Percentiles rank a stretch among this genome's conserved stretches.
phyloP scores from a whole-genome alignment of 2,329 filamentous ascomycete species.

The Clarireedia hainanense region DNA sequence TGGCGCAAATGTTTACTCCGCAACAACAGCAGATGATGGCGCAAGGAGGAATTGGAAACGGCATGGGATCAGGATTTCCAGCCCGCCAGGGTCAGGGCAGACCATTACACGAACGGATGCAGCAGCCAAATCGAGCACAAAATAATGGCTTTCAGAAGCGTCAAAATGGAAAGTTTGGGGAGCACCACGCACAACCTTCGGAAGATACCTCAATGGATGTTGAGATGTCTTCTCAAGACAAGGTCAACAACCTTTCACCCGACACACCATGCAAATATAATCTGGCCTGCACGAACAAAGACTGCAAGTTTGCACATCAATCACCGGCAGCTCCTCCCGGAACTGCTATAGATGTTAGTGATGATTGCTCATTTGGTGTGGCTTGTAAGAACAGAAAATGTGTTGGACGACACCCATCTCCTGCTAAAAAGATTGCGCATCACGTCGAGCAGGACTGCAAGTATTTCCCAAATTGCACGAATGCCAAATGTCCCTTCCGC shows the following conservation, averaged over 20 bases:
- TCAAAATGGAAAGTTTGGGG: constrained; percentile 14
- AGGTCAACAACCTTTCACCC: constrained; percentile 45
- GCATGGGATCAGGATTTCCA: constrained; percentile 35
- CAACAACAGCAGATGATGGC: constrained; percentile 36
- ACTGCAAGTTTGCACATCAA: constrained; percentile 91
- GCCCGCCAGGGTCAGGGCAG: constrained; percentile 33
- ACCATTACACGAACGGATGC: constrained; percentile 70
- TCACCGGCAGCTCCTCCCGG: constrained; percentile 81
- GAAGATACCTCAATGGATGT: constrained; percentile 43
- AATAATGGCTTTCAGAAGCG: constrained; percentile 18
- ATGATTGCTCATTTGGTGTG: constrained; percentile 75
- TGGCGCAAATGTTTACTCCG: constrained; percentile 54
- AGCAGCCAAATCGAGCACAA: constrained; percentile 28
- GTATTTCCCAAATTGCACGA: constrained; percentile 87
- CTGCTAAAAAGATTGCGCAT: constrained; percentile 69
- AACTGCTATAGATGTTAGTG: constrained; percentile 67
- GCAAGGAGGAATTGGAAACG: constrained; percentile 38
- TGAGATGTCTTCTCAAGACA: constrained; percentile 50
- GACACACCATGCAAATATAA: constrained; percentile 84
- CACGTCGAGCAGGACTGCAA: constrained; percentile 82
- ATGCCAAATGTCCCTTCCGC: constrained; percentile 78
- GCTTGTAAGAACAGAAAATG: constrained; percentile 97
- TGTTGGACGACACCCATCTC: constrained; percentile 83
- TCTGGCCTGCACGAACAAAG: constrained; percentile 75
- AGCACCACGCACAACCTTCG: constrained; percentile 14